Percentiles rank a stretch among this genome's conserved stretches.
Evolutionary conservation across 139 green algal species (phyloP).

Genomic region (Auxenochlorella pyrenoidosa): DNA sequence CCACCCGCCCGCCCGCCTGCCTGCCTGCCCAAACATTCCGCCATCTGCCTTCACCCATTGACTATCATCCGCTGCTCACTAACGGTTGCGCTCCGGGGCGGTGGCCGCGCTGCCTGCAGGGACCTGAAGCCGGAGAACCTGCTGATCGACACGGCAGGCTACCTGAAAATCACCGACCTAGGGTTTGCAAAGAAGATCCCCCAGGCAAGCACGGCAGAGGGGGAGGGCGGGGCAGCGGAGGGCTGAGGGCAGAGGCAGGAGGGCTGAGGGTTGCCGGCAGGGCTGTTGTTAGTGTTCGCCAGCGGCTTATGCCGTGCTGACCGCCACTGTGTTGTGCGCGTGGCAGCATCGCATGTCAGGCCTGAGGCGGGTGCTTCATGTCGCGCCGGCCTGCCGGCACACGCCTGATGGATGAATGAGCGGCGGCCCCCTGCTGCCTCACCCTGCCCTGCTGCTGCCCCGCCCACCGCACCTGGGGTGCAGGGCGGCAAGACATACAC

Average conservation of each 20-base stretch:
- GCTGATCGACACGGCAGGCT: constrained; percentile 69
- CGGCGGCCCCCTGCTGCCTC: no score
- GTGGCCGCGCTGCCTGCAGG: constrained; percentile 36
- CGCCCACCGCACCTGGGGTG: background rate
- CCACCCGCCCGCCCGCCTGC: no score
- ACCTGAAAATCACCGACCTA: constrained; percentile 90
- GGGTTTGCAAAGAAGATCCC: constrained; percentile 89
- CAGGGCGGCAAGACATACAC: constrained; percentile 83
- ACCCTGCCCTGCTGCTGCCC: background rate
- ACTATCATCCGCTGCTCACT: no score
- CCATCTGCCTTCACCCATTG: no score
- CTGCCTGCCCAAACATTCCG: no score
- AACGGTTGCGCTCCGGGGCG: no score
- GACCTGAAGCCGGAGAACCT: constrained; percentile 85
- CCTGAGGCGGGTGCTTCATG: no score
- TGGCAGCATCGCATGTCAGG: no score
- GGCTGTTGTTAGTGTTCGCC: no score
- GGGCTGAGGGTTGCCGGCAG: background rate
- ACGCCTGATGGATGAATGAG: background rate
- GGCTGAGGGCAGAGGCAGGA: background rate
- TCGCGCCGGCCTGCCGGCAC: no score
- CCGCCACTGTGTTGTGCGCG: no score
- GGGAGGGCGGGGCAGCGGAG: background rate
- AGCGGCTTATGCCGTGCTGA: background rate
- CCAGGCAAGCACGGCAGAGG: constrained; percentile 31